Percentiles rank a stretch among this genome's conserved stretches.
Evolutionary conservation across 1,284 basidiomycete genomes (phyloP).

Genomic region (Trichosporon ovoides): DNA sequence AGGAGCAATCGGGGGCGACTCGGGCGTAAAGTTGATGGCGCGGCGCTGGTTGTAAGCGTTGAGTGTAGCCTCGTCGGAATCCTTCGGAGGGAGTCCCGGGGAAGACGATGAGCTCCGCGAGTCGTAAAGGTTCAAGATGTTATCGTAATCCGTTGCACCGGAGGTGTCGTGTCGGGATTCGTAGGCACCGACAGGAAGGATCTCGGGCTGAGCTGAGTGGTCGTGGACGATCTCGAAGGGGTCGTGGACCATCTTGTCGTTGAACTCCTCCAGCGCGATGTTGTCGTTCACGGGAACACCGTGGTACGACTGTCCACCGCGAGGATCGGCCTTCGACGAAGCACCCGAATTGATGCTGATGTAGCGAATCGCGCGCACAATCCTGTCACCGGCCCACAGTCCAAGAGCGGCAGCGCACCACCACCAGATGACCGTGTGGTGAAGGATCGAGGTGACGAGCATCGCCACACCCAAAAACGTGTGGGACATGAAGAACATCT

Average conservation of each 20-base stretch:
- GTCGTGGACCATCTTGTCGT: slow-evolving; percentile 16
- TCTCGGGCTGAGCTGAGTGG: slow-evolving; percentile 12
- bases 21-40: not conserved
- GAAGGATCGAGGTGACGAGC: slow-evolving; percentile 59
- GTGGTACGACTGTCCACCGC: not conserved
- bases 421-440: slow-evolving; percentile 61
- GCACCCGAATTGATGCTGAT: slow-evolving; percentile 60
- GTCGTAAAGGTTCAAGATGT: not conserved
- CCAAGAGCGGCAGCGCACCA: slow-evolving; percentile 60
- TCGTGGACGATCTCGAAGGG: not conserved
- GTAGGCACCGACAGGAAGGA: slow-evolving; percentile 11
- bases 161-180: not conserved
- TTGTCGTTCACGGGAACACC: slow-evolving; percentile 8
- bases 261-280: slow-evolving; percentile 15
- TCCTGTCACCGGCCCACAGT: slow-evolving; percentile 63
- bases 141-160: not conserved
- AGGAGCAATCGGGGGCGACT: slow-evolving; percentile 34
- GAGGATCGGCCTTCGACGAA: not conserved
- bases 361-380: slow-evolving; percentile 59
- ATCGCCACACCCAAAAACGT: slow-evolving; percentile 62
- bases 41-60: not conserved
- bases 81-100: not conserved
- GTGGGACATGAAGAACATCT: slow-evolving; percentile 66
- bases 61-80: not conserved
- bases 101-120: not conserved